Conservation (phyloP, 495 filamentous ascomycete genomes). For the Polyplosphaeria fusca region DNA sequence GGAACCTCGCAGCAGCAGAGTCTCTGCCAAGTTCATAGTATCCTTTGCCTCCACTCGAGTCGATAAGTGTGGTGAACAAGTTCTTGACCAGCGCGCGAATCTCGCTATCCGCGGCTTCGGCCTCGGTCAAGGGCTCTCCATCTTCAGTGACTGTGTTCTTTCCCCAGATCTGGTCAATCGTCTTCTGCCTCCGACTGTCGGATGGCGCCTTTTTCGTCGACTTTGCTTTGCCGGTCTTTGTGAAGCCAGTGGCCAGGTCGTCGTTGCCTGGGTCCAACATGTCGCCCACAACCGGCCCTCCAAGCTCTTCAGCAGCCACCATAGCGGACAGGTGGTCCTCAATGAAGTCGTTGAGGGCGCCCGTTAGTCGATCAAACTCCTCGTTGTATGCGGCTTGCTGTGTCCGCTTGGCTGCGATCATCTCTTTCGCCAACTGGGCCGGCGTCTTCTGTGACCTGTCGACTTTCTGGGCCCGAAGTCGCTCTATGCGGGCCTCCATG, state of each 20-base stretch:
- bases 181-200: constrained; percentile 53
- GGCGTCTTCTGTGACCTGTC: constrained; percentile 57
- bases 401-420: constrained; percentile 55
- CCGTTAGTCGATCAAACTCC: constrained; percentile 56
- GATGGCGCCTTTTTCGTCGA: constrained; percentile 48
- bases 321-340: constrained; percentile 69
- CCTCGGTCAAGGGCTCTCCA: constrained; percentile 52
- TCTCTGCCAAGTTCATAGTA: constrained; percentile 72
- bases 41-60: constrained; percentile 54
- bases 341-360: constrained; percentile 68
- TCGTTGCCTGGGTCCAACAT: constrained; percentile 60
- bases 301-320: constrained; percentile 82
- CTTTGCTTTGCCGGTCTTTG: constrained; percentile 64
- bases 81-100: constrained; percentile 64
- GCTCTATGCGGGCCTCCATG: constrained; percentile 59
- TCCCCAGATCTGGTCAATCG: constrained; percentile 73
- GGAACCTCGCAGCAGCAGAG: constrained; percentile 75
- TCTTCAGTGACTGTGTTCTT: constrained; percentile 41
- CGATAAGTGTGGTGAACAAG: constrained; percentile 59
- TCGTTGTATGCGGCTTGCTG: constrained; percentile 55
- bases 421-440: constrained; percentile 58
- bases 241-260: constrained; percentile 67
- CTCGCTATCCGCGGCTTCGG: constrained; percentile 61
- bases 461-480: constrained; percentile 50
- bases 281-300: constrained; percentile 80